Percentiles rank a stretch among this genome's conserved stretches.
These are phyloP conservation scores for Didymellaceae sp. DNA, from an alignment of 2,329 filamentous ascomycete genomes.

Conservation along the genomic window DNA sequence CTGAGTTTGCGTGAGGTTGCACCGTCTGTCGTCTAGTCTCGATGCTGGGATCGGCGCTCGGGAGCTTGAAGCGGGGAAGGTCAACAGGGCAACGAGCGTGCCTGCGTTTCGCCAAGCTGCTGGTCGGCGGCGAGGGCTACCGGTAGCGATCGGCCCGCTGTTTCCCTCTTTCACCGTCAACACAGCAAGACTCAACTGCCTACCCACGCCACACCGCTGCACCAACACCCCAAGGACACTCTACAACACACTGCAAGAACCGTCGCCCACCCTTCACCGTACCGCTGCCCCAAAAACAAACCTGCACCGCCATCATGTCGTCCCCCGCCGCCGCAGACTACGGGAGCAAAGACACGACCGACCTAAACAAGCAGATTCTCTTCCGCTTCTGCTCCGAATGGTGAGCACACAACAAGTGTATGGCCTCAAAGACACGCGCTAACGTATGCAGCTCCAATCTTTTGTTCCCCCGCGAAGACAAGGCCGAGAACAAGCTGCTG, in stretches of 20 bases:
- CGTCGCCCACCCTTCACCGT: neutral
- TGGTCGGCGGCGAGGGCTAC: neutral
- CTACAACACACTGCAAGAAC: neutral
- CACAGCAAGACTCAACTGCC: no score
- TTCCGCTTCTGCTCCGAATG: conserved; percentile 99
- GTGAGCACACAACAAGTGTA: no score
- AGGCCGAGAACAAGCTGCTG: conserved; percentile 80
- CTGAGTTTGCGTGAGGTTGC: conserved; percentile 17
- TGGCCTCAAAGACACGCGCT: no score
- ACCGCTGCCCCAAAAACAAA: neutral
- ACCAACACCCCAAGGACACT: neutral
- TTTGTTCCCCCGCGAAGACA: conserved; percentile 96
- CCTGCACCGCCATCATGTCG: conserved; percentile 38
- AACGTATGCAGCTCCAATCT: conserved; percentile 77
- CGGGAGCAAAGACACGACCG: conserved; percentile 21
- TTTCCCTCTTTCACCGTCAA: neutral
- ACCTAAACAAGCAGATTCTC: conserved; percentile 72
- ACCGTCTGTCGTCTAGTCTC: conserved; percentile 19
- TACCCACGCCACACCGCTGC: neutral
- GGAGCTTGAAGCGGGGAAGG: conserved; percentile 31
- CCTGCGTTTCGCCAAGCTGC: conserved; percentile 17
- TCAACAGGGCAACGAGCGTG: conserved; percentile 4
- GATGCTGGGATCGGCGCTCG: conserved; percentile 26
- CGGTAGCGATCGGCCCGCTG: neutral
- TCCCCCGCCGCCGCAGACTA: conserved; percentile 41